Evolutionary conservation across 163 green algal species (phyloP).

Genomic region (Chlamydomonas reinhardtii): DNA sequence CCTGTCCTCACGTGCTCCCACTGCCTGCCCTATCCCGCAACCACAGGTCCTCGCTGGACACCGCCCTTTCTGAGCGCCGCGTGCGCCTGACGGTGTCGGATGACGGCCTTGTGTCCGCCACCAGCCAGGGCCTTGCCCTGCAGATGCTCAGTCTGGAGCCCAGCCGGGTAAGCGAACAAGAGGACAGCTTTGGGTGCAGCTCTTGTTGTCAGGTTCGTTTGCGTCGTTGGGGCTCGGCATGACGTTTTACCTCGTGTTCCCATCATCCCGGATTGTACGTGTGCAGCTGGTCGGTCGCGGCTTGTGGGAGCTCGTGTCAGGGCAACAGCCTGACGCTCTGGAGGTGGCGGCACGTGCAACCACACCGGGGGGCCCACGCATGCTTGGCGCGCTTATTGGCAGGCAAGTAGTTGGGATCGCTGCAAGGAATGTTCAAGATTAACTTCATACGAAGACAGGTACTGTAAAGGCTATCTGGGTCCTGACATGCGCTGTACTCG

Average conservation of each 20-base stretch:
- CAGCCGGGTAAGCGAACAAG: not conserved
- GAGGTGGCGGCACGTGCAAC: not conserved
- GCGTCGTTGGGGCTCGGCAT: no score
- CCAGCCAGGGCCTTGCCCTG: not conserved
- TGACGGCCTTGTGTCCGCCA: not conserved
- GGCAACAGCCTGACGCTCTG: not conserved
- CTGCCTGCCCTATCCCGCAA: not conserved
- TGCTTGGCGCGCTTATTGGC: not conserved
- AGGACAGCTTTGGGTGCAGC: no score
- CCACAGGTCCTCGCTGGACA: conserved; percentile 6
- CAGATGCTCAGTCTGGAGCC: conserved; percentile 10
- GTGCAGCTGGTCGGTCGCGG: not conserved
- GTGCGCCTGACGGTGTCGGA: not conserved
- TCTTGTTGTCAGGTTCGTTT: no score
- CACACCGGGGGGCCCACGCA: no score
- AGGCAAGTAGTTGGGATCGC: not conserved
- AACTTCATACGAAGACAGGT: no score
- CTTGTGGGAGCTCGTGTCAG: not conserved
- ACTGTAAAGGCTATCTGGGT: no score
- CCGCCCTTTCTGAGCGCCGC: not conserved
- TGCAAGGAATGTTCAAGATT: no score
- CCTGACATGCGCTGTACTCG: no score
- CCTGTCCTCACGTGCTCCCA: no score
- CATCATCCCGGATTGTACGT: no score
- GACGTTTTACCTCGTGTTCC: no score